A percentile compares a stretch with the other conserved stretches of the same genome.
phyloP scores from a whole-genome alignment of 176 grass and related monocot species.

The Oryza officinalis region DNA sequence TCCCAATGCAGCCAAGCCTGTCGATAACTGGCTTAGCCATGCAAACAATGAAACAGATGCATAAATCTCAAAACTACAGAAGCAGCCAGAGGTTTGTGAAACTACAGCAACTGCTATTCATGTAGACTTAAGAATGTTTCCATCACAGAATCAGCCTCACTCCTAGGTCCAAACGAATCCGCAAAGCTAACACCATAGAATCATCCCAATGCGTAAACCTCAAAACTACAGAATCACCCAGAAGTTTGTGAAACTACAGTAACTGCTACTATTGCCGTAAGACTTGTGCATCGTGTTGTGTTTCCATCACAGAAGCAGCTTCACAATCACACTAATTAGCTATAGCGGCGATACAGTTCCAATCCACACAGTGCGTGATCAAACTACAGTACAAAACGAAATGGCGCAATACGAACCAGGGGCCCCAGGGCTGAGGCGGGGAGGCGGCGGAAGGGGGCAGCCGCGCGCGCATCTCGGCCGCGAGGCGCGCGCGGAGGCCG shows the following conservation, averaged over 20 bases:
- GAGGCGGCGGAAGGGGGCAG: slow-evolving; percentile 54
- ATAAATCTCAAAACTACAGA: background rate
- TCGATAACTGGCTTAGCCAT: slow-evolving; percentile 4
- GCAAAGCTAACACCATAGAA: background rate
- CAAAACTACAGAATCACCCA: too few species aligned
- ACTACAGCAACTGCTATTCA: background rate
- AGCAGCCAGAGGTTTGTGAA: background rate
- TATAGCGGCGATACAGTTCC: background rate
- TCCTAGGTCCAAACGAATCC: too few species aligned
- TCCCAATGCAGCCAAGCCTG: background rate
- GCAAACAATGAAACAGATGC: background rate
- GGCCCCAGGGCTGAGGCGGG: slow-evolving; percentile 78
- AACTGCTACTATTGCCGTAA: too few species aligned
- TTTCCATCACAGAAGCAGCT: too few species aligned
- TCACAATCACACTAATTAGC: too few species aligned
- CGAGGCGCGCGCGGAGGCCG: slow-evolving; percentile 55
- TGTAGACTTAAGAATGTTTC: background rate
- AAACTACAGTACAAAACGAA: background rate
- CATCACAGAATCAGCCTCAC: background rate
- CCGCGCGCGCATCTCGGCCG: slow-evolving; percentile 71
- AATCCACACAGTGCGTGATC: background rate
- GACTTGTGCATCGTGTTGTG: too few species aligned
- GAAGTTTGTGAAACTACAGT: too few species aligned
- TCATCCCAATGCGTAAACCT: background rate
- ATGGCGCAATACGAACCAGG: slow-evolving; percentile 50